Base-by-base conservation (phyloP, 2,329 filamentous ascomycete species). In the Beauveria brongniartii region DNA sequence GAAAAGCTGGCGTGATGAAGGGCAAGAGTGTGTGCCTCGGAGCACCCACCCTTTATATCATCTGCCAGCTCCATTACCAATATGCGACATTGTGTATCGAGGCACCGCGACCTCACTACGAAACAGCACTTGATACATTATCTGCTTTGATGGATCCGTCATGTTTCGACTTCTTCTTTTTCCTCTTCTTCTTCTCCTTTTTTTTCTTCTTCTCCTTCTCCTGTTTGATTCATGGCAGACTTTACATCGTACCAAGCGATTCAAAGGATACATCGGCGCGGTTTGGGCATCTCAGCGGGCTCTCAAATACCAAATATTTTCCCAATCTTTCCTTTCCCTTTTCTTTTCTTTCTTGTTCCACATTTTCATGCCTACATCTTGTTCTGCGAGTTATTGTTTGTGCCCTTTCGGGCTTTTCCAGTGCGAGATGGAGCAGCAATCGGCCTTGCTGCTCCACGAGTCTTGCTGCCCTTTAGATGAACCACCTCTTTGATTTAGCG, bases 1-100 rank as follows among this genome's bases (percentile, higher is more conserved):
- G 64, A 65, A 56, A 64, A 61, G 20, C 51, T 62, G 34, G 55
- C 41, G 26, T 55, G 22, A 46, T 34, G 8, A 4, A 4, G 26
- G 16, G 34, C 5, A 37, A 37, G 34, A 37, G 34, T 37, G 34
- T 37, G 34, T 2, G 34, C 12, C 12, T 37, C 5, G 14, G 34
- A 37, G 1, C 14, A 37, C 34, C 5, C 14, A 37, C 34, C 5
- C 2, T 37, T 14, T 16, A 37, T 16, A 37, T 16, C 34, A 37
- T 37, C 5, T 14, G 34, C 5, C 34, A 16, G 12, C 34, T 14
- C 12, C 34, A 6, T 16, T 14, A 37, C 34, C 12, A 37, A 6
- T 10, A 37, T 2, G 10, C 43, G 9, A 20, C 43, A 24, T 14
- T 20, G 14, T 14, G 12, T 20, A 14, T 46, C 20, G 4, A 0